Percentiles rank a stretch among this genome's conserved stretches.
phyloP scores from a whole-genome alignment of 352 stramenopile genomes.

The Globisporangium cystogenes region DNA sequence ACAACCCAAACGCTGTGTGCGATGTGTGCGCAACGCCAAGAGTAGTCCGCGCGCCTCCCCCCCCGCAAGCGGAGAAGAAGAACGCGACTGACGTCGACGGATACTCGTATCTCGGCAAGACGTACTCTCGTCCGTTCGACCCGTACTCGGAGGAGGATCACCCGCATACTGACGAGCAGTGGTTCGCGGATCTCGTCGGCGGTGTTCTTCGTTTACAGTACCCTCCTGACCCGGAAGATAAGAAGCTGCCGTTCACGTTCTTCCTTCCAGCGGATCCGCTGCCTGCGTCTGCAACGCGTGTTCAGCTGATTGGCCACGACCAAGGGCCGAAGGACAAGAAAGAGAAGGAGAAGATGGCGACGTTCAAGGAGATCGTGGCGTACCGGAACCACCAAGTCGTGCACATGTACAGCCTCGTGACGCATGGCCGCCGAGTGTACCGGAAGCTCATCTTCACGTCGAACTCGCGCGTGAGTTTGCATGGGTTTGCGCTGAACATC shows the following conservation, averaged over 20 bases:
- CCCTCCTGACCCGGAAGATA: conserved; percentile 66
- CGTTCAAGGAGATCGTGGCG: conserved; percentile 98
- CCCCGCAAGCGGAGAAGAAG: conserved; percentile 15
- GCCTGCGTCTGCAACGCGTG: conserved; percentile 28
- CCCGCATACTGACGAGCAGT: conserved; percentile 49
- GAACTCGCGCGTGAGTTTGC: conserved; percentile 91
- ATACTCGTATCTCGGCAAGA: conserved; percentile 50
- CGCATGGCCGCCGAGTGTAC: conserved; percentile 95
- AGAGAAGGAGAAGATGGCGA: conserved; percentile 76
- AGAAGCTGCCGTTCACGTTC: conserved; percentile 73
- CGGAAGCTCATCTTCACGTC: conserved; percentile 97
- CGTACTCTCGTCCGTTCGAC: conserved; percentile 69
- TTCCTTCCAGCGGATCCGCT: conserved; percentile 64
- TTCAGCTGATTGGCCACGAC: conserved; percentile 63
- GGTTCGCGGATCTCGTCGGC: conserved; percentile 69
- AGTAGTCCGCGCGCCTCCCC: conserved; percentile 17
- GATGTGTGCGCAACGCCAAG: conserved; percentile 70
- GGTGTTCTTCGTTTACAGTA: conserved; percentile 59
- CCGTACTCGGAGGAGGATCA: conserved; percentile 81
- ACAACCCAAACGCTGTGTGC: conserved; percentile 69
- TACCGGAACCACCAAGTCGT: conserved; percentile 90
- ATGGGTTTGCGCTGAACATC: conserved; percentile 84
- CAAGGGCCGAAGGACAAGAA: conserved; percentile 65
- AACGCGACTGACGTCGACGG: conserved; percentile 30
- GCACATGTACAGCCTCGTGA: conserved; percentile 96